phyloP scores from a whole-genome alignment of 768 basidiomycete species.

The Gloeopeniophorella convolvens region DNA sequence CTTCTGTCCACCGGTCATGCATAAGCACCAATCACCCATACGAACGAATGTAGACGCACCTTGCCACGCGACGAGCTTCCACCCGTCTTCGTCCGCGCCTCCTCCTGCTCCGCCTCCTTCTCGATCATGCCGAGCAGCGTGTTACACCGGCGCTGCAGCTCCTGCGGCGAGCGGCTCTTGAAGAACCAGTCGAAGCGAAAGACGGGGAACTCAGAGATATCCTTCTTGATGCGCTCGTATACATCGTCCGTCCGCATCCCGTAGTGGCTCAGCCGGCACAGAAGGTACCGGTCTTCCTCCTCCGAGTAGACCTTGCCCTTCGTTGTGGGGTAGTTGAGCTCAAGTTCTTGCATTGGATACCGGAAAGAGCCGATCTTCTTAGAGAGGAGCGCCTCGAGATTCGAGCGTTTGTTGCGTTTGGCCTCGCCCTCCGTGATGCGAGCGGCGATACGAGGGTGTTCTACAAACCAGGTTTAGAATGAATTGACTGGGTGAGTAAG shows the following conservation, averaged over 20 bases:
- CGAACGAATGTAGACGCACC: slow-evolving; percentile 33
- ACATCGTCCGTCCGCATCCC: slow-evolving; percentile 86
- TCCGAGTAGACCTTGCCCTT: slow-evolving; percentile 97
- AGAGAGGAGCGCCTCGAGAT: slow-evolving; percentile 69
- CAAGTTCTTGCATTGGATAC: slow-evolving; percentile 95
- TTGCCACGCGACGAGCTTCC: slow-evolving; percentile 47
- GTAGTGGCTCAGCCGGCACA: slow-evolving; percentile 85
- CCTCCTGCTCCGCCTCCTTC: slow-evolving; percentile 77
- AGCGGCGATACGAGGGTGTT: slow-evolving; percentile 73
- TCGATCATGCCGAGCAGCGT: slow-evolving; percentile 87
- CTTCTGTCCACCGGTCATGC: slow-evolving; percentile 40
- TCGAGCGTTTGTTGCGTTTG: slow-evolving; percentile 81
- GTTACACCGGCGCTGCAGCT: slow-evolving; percentile 81
- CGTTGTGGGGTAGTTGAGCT: slow-evolving; percentile 90
- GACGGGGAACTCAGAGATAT: slow-evolving; percentile 93
- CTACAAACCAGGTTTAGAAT: slow-evolving; percentile 29
- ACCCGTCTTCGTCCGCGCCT: slow-evolving; percentile 55
- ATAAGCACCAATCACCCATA: background rate
- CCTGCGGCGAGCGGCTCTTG: slow-evolving; percentile 87
- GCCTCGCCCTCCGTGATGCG: slow-evolving; percentile 86
- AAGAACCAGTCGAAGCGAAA: slow-evolving; percentile 99
- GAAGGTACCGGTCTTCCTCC: slow-evolving; percentile 93
- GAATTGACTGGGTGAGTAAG: background rate
- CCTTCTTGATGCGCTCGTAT: slow-evolving; percentile 92
- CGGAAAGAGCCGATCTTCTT: slow-evolving; percentile 78